A percentile compares a stretch with the other conserved stretches of the same genome.
phyloP scores from a whole-genome alignment of 805 yeast species.

The Candida caryicola region DNA sequence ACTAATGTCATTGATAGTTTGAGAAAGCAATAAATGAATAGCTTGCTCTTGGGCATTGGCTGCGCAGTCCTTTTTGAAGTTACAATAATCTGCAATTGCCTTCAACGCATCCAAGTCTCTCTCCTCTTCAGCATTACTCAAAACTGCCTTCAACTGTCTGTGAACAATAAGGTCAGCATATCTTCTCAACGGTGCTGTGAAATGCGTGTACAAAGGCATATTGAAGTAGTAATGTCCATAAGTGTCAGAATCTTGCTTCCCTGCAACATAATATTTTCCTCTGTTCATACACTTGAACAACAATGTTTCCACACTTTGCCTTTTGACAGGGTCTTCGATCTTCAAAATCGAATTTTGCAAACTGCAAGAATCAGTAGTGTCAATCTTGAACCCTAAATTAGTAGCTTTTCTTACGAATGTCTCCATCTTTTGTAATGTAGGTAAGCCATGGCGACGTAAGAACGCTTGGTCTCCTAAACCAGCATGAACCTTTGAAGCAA shows the following conservation, averaged over 20 bases:
- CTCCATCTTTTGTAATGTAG: slow-evolving; percentile 77
- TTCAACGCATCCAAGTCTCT: slow-evolving; percentile 65
- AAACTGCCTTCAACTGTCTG: slow-evolving; percentile 75
- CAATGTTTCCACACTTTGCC: slow-evolving; percentile 75
- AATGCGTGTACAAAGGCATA: slow-evolving; percentile 85
- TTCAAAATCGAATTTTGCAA: slow-evolving; percentile 67
- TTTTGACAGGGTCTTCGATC: slow-evolving; percentile 57
- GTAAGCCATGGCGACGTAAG: slow-evolving; percentile 83
- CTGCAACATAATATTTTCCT: slow-evolving; percentile 87
- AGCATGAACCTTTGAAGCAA: slow-evolving; percentile 77
- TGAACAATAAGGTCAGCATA: slow-evolving; percentile 92
- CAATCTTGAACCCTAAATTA: slow-evolving; percentile 64
- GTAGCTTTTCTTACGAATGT: slow-evolving; percentile 70
- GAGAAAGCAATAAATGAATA: slow-evolving; percentile 78
- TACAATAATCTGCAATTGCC: slow-evolving; percentile 87
- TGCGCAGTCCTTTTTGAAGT: slow-evolving; percentile 93
- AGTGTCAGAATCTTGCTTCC: slow-evolving; percentile 75
- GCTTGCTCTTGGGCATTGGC: slow-evolving; percentile 93
- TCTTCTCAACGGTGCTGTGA: slow-evolving; percentile 87
- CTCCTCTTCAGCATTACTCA: slow-evolving; percentile 41
- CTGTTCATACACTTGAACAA: slow-evolving; percentile 78
- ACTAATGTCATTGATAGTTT: slow-evolving; percentile 73
- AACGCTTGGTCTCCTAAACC: slow-evolving; percentile 77
- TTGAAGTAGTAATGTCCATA: slow-evolving; percentile 79
- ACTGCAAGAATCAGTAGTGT: slow-evolving; percentile 68